Evolutionary conservation across 805 yeast species (phyloP).

Genomic region (Candida chauliodis): DNA sequence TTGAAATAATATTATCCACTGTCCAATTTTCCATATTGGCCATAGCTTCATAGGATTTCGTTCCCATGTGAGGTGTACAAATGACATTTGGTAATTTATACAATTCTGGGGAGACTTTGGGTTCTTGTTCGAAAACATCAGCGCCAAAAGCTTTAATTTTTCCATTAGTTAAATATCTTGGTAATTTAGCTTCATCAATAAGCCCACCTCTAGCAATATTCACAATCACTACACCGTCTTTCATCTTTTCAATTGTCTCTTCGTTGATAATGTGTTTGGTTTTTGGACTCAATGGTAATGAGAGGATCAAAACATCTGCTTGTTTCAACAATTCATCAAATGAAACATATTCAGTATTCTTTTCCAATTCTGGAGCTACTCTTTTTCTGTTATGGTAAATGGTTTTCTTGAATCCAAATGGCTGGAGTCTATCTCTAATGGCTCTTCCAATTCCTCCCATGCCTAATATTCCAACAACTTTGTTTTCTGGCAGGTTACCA

Average conservation of each 20-base stretch:
- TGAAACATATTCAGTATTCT: conserved; percentile 65
- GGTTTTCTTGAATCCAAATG: conserved; percentile 72
- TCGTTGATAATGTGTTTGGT: conserved; percentile 70
- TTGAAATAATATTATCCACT: conserved; percentile 61
- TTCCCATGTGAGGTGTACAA: conserved; percentile 87
- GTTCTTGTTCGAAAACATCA: conserved; percentile 77
- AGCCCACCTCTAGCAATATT: conserved; percentile 91
- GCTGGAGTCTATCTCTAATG: conserved; percentile 63
- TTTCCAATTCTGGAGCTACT: conserved; percentile 59
- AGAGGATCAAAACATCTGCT: conserved; percentile 70
- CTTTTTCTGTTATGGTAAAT: conserved; percentile 68
- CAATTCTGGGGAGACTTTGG: conserved; percentile 63
- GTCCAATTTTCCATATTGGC: conserved; percentile 78
- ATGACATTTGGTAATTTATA: conserved; percentile 63
- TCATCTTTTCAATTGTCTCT: conserved; percentile 62
- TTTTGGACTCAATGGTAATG: conserved; percentile 69
- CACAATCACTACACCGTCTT: conserved; percentile 71
- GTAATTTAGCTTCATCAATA: conserved; percentile 60
- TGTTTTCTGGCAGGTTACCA: conserved; percentile 75
- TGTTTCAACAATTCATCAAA: conserved; percentile 62
- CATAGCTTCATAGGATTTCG: conserved; percentile 72
- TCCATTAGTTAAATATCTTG: conserved; percentile 55
- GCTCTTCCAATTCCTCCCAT: conserved; percentile 91
- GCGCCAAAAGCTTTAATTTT: conserved; percentile 66
- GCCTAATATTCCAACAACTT: conserved; percentile 76